Base-by-base conservation (phyloP, 2,329 filamentous ascomycete species). In the Hypoxylon sp. region DNA sequence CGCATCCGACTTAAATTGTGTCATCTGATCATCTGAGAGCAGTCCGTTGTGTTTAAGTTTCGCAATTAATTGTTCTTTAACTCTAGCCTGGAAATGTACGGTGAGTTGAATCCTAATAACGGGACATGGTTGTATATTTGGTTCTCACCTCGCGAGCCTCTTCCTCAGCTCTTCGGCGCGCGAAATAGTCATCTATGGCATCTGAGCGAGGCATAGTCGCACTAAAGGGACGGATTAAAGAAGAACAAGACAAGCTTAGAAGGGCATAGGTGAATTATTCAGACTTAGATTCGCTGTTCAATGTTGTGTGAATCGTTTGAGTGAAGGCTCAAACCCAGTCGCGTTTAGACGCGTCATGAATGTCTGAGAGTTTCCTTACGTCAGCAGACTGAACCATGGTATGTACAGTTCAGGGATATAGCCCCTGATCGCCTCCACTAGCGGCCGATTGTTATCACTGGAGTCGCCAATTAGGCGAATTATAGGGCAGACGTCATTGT, bases 11-110 rank as follows among this genome's bases (percentile, higher is more conserved):
- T 63, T 52, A 25, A 63, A 60, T 27, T 19, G 21, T 1, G 23
- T 5, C 19, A 56, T 43, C 19, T 60, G 29, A 6, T 60, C 46
- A 19, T 68, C 61, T 3, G 61, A 59, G 7, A 68, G 32, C 6
- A 61, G 5, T 0, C 16, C 21, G 9, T 65, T 30, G 21, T 59
- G 47, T 59, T 51, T 50, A 23, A 68, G 54, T 37, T 54, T 61
- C 14, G 21, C 16, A 1, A 68, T 47, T 5, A 65, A 19, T 60
- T 63, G 54, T 3, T 54, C 19, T 41, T 63, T 66, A 0, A 25
- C 25, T 6, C 8, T 39, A 2, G 46, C 52, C 57, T 65, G 21
- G 5, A 3, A 57, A 7, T 30, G 29, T 14, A 27, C n/a, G 21
- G 29, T 58, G 1, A 59, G 55, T 16, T 5, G 34, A 2, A 30